phyloP scores from a whole-genome alignment of 495 filamentous ascomycete genomes.

The Amphirosellinia nigrospora region DNA sequence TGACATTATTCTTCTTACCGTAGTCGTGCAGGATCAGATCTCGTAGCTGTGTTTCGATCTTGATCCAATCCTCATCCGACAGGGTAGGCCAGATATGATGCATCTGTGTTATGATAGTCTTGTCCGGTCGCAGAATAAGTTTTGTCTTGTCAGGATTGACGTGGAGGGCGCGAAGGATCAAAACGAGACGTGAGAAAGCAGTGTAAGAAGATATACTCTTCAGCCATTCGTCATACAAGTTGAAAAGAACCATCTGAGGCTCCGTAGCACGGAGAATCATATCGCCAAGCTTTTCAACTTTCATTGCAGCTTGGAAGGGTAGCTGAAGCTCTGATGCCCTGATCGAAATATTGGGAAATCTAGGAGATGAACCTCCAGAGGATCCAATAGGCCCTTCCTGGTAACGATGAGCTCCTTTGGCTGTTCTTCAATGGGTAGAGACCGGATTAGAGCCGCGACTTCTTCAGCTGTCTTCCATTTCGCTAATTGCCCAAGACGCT shows the following conservation, averaged over 20 bases:
- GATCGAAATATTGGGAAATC: slow-evolving; percentile 99
- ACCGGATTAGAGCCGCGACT: slow-evolving; percentile 96
- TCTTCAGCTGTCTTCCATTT: slow-evolving; percentile 99
- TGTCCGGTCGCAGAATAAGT: slow-evolving; percentile 94
- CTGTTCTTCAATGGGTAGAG: slow-evolving; percentile 96
- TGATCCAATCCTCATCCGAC: slow-evolving; percentile 97
- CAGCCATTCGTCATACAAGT: slow-evolving; percentile 98
- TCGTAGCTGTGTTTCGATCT: slow-evolving; percentile 94
- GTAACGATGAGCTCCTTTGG: slow-evolving; percentile 99
- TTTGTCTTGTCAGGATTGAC: slow-evolving; percentile 99
- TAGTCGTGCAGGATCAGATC: slow-evolving; percentile 98
- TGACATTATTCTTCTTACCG: slow-evolving; percentile 99
- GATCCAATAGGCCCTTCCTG: slow-evolving; percentile 95
- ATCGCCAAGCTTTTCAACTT: slow-evolving; percentile 98
- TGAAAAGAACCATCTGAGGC: slow-evolving; percentile 99
- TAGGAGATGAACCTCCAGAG: slow-evolving; percentile 93
- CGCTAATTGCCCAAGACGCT: slow-evolving; percentile 96
- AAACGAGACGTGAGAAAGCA: slow-evolving; percentile 93
- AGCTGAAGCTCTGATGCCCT: slow-evolving; percentile 97
- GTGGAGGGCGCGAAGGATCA: slow-evolving; percentile 94
- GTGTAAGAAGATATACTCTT: slow-evolving; percentile 99
- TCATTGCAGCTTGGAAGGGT: slow-evolving; percentile 99
- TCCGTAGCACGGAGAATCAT: slow-evolving; percentile 99
- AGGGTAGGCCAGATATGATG: slow-evolving; percentile 99
- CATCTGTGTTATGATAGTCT: slow-evolving; percentile 97